Evolutionary conservation across 75 land plant genomes (phyloP), one percentile per base, ranked within the genome.

Genomic region (Cunninghamia lanceolata): DNA sequence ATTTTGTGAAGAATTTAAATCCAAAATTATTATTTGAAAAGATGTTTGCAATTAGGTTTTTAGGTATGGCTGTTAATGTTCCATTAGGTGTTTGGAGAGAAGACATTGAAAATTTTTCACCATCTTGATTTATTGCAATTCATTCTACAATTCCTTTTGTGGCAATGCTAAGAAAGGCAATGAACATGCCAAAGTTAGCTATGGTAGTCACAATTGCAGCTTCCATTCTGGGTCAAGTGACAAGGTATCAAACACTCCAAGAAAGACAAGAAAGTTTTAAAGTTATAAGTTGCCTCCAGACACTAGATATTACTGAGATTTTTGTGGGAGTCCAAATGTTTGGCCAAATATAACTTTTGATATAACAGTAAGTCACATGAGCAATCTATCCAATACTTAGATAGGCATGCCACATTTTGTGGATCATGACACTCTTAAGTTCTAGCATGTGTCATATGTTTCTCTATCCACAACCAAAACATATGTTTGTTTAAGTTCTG

Each of bases 41-140:
- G 88, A 87, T 98, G 76, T 90, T 98, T 3, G 94, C 93, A 56
- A 95, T 98, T 68, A 97, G 93, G 3, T 32, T 94, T 30, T 78
- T 98, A 42, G 99, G 99, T 50, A 96, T 98, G 96, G 98, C 98
- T 17, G 90, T 89, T 17, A 98, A 98, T 89, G 92, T 98, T 14
- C 99, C 99, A 8, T 68, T 98, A 39, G 99, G 99, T 30, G 87
- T 96, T 32, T 98, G 99, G 99, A 94, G 99, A 46, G 97, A 95
- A 78, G 98, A 98, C 84, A 96, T 97, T 11, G 66, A 94, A 71
- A 98, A 98, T 66, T 98, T 98, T 84, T 98, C 99, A 8, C 96
- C 95, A 21, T 86, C 94, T 25, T 98, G 99, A 98, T 92, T 98
- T 89, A 86, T 85, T 34, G 98, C 99, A 1, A 94, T 98, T 2